Conservation (phyloP, 2,329 filamentous ascomycete genomes). For the Pseudogymnoascus sp. region DNA sequence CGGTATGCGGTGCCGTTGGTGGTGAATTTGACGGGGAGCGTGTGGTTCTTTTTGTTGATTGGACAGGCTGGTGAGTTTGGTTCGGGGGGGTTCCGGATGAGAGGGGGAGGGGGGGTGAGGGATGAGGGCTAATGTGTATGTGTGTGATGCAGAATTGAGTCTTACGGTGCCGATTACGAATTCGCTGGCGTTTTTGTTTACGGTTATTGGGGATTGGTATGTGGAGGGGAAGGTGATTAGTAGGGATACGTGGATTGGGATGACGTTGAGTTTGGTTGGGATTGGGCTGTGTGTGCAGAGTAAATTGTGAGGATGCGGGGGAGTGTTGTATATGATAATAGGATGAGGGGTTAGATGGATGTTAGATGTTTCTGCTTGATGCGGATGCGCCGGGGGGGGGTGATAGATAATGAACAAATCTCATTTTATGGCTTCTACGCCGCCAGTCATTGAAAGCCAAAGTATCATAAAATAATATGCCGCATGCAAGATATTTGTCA, state of each 20-base stretch:
- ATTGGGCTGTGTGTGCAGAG: slow-evolving; percentile 78
- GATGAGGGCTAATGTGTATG: not conserved
- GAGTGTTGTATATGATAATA: not conserved
- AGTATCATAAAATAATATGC: not conserved
- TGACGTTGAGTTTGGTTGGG: slow-evolving; percentile 67
- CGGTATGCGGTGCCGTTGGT: slow-evolving; percentile 77
- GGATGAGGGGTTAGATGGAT: not conserved
- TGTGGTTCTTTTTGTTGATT: slow-evolving; percentile 95
- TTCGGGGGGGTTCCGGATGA: not conserved
- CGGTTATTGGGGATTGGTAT: slow-evolving; percentile 89
- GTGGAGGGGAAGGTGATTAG: slow-evolving; percentile 87
- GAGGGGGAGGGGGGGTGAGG: not conserved
- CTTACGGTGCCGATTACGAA: slow-evolving; percentile 93
- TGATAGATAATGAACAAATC: not conserved
- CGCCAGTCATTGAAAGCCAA: not conserved
- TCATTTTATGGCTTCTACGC: not conserved
- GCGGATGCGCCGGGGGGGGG: not conserved
- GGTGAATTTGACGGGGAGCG: slow-evolving; percentile 81
- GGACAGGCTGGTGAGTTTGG: slow-evolving; percentile 68
- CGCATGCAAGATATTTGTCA: not conserved
- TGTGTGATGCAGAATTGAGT: slow-evolving; percentile 80
- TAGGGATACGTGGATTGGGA: slow-evolving; percentile 74
- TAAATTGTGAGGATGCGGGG: slow-evolving; percentile 30
- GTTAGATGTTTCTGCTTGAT: not conserved
- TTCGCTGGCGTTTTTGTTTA: slow-evolving; percentile 91